Percentiles rank a stretch among this genome's conserved stretches.
Evolutionary conservation across 2,329 filamentous ascomycete genomes (phyloP).

Genomic region (Penicillium sp.): DNA sequence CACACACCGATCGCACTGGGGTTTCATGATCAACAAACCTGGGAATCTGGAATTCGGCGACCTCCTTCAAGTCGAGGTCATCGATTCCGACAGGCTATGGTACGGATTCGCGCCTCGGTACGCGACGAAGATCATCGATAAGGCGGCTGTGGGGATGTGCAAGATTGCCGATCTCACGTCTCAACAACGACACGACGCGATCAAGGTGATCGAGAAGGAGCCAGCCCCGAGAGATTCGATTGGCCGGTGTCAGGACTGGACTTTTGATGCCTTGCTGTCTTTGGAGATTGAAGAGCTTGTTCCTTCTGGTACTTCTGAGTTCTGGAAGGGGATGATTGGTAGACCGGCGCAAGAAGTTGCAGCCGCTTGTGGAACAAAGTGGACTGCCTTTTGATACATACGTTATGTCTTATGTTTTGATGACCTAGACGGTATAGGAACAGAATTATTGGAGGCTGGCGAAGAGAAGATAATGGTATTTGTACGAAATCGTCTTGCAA

Average conservation of each 20-base stretch:
- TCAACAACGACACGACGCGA: slow-evolving; percentile 18
- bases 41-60: slow-evolving; percentile 18
- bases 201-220: slow-evolving; percentile 19
- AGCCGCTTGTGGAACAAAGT: slow-evolving; percentile 9
- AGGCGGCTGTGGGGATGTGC: slow-evolving; percentile 23
- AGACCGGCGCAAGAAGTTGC: slow-evolving; percentile 15
- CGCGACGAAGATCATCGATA: slow-evolving; percentile 20
- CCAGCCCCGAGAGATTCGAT: slow-evolving; percentile 21
- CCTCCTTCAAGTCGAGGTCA: slow-evolving; percentile 26
- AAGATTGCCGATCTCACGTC: slow-evolving; percentile 17
- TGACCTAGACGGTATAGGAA: background rate
- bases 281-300: slow-evolving; percentile 29
- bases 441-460: background rate
- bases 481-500: background rate
- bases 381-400: slow-evolving; percentile 6
- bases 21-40: slow-evolving; percentile 23
- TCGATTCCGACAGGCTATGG: slow-evolving; percentile 23
- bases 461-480: background rate
- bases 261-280: slow-evolving; percentile 23
- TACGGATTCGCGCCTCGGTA: slow-evolving; percentile 24
- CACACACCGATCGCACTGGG: slow-evolving; percentile 26
- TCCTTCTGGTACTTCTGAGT: slow-evolving; percentile 20
- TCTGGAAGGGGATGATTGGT: slow-evolving; percentile 26
- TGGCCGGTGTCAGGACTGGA: slow-evolving; percentile 27
- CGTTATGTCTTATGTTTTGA: background rate